phyloP scores from a whole-genome alignment of 2,329 filamentous ascomycete genomes.

The Ilyonectria mors-panacis region DNA sequence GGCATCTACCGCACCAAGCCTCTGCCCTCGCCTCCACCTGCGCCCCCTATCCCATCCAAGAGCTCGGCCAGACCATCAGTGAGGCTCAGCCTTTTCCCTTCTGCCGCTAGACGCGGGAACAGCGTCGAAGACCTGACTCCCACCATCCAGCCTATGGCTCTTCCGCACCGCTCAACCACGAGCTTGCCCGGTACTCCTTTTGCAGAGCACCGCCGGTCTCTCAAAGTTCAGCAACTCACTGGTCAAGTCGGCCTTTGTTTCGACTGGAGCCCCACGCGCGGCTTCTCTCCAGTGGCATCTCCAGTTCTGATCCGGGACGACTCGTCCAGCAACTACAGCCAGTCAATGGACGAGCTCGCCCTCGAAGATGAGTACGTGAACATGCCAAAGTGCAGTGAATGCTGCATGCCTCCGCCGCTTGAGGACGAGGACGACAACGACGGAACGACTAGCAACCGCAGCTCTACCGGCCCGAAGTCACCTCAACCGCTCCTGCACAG shows the following conservation, averaged over 20 bases:
- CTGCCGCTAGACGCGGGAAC: constrained; percentile 39
- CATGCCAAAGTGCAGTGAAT: constrained; percentile 12
- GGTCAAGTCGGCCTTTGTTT: constrained; percentile 53
- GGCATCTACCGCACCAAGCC: constrained; percentile 41
- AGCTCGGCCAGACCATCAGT: constrained; percentile 21
- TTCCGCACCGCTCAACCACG: constrained; percentile 38
- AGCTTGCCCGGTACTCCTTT: constrained; percentile 38
- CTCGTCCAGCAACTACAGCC: constrained; percentile 43
- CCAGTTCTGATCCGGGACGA: constrained; percentile 40
- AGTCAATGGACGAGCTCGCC: constrained; percentile 41
- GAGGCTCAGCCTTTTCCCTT: constrained; percentile 39
- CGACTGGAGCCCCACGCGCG: constrained; percentile 34
- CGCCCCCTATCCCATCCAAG: constrained; percentile 16
- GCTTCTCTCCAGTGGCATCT: constrained; percentile 39
- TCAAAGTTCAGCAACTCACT: constrained; percentile 60
- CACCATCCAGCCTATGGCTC: constrained; percentile 25
- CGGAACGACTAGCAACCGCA: constrained; percentile 42
- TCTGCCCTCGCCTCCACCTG: constrained; percentile 36
- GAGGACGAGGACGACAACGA: constrained; percentile 41
- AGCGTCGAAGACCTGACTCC: constrained; percentile 36
- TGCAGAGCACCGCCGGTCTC: constrained; percentile 49
- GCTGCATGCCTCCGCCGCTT: constrained; percentile 42
- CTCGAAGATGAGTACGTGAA: constrained; percentile 40
- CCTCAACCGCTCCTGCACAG: constrained; percentile 28
- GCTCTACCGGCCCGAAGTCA: constrained; percentile 39